Conservation (phyloP, 106 monocot species). For the Narthecium ossifragum region DNA sequence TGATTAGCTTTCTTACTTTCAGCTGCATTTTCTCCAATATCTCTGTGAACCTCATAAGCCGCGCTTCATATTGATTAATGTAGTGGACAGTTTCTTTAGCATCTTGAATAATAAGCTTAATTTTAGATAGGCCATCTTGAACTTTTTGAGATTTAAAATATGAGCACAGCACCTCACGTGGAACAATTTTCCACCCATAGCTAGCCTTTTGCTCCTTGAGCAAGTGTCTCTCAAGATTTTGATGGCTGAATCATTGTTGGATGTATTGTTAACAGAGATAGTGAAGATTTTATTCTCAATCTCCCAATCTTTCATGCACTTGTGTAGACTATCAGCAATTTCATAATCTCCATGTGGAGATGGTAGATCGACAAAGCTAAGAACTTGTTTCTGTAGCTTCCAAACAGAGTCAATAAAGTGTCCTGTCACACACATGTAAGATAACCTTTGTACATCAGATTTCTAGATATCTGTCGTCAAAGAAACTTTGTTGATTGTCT, state of each 20-base stretch:
- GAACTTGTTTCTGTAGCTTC: neutral
- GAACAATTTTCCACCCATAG: no score
- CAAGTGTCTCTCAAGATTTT: neutral
- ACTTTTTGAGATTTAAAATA: no score
- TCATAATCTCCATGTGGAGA: neutral
- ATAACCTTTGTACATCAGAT: neutral
- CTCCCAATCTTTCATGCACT: neutral
- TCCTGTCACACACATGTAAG: neutral
- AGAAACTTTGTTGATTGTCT: neutral
- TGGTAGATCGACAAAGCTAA: neutral
- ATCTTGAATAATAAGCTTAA: no score
- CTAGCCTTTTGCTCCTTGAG: neutral
- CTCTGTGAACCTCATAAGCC: no score
- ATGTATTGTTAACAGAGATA: neutral
- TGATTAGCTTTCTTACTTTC: no score
- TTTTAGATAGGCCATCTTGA: no score
- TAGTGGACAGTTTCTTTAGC: no score
- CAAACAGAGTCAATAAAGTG: neutral
- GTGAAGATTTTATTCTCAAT: neutral
- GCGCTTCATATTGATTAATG: no score
- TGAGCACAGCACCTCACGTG: no score
- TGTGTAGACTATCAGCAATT: neutral
- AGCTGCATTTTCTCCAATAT: no score
- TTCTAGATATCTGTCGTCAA: neutral
- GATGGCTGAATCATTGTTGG: neutral